Base-by-base conservation (phyloP, 73 alveolate genomes). In the Diophrys sp. region DNA sequence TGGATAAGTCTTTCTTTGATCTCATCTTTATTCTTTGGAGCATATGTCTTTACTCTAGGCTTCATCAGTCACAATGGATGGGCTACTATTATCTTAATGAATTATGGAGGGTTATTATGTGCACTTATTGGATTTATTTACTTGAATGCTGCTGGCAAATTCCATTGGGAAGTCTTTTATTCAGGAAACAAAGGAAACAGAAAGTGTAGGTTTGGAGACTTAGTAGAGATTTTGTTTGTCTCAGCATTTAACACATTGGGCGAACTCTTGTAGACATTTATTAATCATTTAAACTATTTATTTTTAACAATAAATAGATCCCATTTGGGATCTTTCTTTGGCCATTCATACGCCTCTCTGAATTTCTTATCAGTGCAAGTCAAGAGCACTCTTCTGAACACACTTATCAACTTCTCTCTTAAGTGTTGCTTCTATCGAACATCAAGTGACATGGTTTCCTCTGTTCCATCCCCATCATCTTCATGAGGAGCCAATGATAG, bases 281-380 rank as follows among this genome's bases (percentile, higher is more conserved):
- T 44, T 11, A 44, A 11, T 44, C 62, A 44, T 44, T 44, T 44
- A 44, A 44, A 18, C 18, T 5, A 5, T 44, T 44, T 44, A 11
- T 5, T 11, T 44, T 44, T 44, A 11, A 44, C 18, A 11, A 44
- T 44, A 18, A 5, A 85, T 14, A 85, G 81, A 0, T 83, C 88
- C 25, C 73, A 66, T 33, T 85, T 79, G 23, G 92, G 85, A 29
- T 85, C 81, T 28, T 73, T 85, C 34, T 27, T 74, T 1, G 92
- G 92, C 92, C 92, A 85, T 25, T 78, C 56, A 79, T 77, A 85
- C 66, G 53, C 62, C 62, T 74, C 83, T 30, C 66, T 78, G 72
- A 85, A 85, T 24, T 23, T 23, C 23, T 85, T 85, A 18, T 33
- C 54, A 2, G 81, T 70, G 85, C 79, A 69, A 31, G 44, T 31